phyloP scores from a whole-genome alignment of 2,329 filamentous ascomycete genomes.

The Harringtonia lauricola region DNA sequence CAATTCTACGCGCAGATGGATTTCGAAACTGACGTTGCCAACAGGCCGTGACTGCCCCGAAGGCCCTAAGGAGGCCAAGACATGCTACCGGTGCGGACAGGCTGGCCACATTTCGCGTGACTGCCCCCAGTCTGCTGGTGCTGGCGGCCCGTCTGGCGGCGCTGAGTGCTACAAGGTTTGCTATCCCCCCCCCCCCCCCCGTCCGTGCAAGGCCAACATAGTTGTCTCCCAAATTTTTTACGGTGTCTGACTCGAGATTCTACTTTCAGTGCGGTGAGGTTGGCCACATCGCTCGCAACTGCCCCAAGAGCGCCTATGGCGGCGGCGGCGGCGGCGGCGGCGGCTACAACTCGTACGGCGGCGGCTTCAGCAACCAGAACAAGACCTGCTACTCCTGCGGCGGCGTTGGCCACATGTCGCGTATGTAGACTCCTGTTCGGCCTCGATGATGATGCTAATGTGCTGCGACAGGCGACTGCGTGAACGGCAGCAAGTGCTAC shows the following conservation, averaged over 20 bases:
- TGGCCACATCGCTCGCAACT: slow-evolving; percentile 92
- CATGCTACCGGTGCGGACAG: slow-evolving; percentile 70
- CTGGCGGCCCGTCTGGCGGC: slow-evolving; percentile 24
- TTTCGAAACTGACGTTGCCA: slow-evolving; percentile 10
- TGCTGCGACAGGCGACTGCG: slow-evolving; percentile 61
- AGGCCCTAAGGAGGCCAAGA: slow-evolving; percentile 75
- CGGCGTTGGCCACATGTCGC: slow-evolving; percentile 92
- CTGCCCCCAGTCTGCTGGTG: slow-evolving; percentile 47
- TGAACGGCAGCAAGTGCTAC: slow-evolving; percentile 99
- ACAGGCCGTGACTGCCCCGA: slow-evolving; percentile 81
- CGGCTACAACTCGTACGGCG: slow-evolving; percentile 34
- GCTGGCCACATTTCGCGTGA: slow-evolving; percentile 88
- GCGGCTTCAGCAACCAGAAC: slow-evolving; percentile 21
- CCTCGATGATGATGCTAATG: too few relatives aligned
- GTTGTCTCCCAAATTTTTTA: too few relatives aligned
- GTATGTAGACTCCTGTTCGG: slow-evolving; percentile 32
- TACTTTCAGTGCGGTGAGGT: slow-evolving; percentile 72
- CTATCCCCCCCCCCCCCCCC: too few relatives aligned
- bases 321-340: slow-evolving; percentile 37
- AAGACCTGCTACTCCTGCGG: slow-evolving; percentile 99
- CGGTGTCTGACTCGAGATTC: slow-evolving; percentile 5
- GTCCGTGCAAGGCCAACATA: too few relatives aligned
- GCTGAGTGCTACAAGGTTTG: slow-evolving; percentile 82
- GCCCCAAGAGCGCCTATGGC: slow-evolving; percentile 52
- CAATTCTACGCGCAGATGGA: not conserved